These are phyloP conservation scores for Trichoderma guizhouense DNA, from an alignment of 2,329 filamentous ascomycete species.

Conservation along the genomic window DNA sequence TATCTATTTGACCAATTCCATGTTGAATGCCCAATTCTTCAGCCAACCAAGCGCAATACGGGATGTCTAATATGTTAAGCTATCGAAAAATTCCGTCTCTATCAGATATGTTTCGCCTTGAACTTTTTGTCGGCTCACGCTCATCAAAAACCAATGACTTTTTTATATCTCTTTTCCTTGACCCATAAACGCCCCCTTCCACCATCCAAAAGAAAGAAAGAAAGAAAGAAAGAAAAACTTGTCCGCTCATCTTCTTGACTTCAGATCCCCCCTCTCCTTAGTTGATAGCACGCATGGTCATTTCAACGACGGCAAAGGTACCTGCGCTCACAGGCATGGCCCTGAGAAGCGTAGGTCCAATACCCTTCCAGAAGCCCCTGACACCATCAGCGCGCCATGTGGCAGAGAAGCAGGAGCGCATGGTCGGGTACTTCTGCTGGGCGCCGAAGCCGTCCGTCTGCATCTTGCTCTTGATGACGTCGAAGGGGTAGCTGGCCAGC, in stretches of 20 bases:
- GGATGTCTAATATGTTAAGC: not conserved
- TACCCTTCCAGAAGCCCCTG: conserved; percentile 90
- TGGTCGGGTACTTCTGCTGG: conserved; percentile 68
- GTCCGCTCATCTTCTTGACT: not conserved
- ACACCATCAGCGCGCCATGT: conserved; percentile 74
- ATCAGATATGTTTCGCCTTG: not conserved
- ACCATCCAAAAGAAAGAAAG: not conserved
- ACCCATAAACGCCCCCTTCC: conserved; percentile 9
- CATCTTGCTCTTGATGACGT: conserved; percentile 99
- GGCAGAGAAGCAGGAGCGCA: conserved; percentile 86
- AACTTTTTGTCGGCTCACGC: not conserved
- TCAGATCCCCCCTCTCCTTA: conserved; percentile 22
- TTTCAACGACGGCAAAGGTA: conserved; percentile 85
- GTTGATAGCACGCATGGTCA: conserved; percentile 61
- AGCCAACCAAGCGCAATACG: not conserved
- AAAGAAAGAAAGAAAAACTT: not conserved
- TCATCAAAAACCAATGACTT: not conserved
- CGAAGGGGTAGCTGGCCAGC: conserved; percentile 90
- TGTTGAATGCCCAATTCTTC: conserved; percentile 7
- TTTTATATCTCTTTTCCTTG: not conserved
- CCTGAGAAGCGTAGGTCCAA: conserved; percentile 84
- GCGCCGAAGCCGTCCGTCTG: conserved; percentile 88
- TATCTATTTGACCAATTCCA: not conserved
- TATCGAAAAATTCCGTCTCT: conserved; percentile 1
- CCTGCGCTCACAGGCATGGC: conserved; percentile 97